Evolutionary conservation across 495 filamentous ascomycete species (phyloP).

Genomic region (Aeminium ludgeri): DNA sequence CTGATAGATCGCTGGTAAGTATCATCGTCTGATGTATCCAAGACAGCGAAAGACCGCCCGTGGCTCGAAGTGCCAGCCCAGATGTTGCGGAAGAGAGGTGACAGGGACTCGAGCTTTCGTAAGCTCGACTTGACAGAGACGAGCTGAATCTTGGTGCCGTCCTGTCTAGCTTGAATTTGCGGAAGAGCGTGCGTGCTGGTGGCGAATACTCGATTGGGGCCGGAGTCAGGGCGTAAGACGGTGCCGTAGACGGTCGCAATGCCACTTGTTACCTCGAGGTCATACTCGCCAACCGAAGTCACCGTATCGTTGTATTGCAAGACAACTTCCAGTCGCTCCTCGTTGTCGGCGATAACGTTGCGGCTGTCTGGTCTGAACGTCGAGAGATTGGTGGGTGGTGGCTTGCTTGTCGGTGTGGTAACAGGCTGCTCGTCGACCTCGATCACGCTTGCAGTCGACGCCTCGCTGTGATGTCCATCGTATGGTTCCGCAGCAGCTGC

Average conservation of each 20-base stretch:
- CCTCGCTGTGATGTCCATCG: constrained; percentile 4
- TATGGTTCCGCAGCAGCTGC: constrained; percentile 2
- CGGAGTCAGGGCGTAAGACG: constrained; percentile 36
- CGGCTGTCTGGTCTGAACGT: background rate
- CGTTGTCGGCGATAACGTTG: background rate
- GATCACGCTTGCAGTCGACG: background rate
- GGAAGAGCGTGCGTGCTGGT: constrained; percentile 65
- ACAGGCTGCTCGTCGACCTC: background rate
- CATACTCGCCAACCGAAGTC: constrained; percentile 56
- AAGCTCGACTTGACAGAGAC: constrained; percentile 38
- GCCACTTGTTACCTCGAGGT: constrained; percentile 47
- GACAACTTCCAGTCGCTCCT: background rate
- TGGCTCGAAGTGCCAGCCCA: constrained; percentile 39
- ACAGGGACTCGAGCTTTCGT: constrained; percentile 40
- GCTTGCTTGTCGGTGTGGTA: background rate
- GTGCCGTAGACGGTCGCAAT: constrained; percentile 50
- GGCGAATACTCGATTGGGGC: constrained; percentile 43
- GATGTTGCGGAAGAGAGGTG: constrained; percentile 53
- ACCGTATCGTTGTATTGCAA: constrained; percentile 34
- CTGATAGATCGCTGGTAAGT: constrained; percentile 3
- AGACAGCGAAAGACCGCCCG: constrained; percentile 2
- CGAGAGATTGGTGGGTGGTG: background rate
- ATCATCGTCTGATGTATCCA: constrained; percentile 2
- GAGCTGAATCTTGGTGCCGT: constrained; percentile 36
- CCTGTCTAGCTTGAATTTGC: constrained; percentile 40